phyloP scores from a whole-genome alignment of 73 alveolate species.

The Symbiodinium pilosum region DNA sequence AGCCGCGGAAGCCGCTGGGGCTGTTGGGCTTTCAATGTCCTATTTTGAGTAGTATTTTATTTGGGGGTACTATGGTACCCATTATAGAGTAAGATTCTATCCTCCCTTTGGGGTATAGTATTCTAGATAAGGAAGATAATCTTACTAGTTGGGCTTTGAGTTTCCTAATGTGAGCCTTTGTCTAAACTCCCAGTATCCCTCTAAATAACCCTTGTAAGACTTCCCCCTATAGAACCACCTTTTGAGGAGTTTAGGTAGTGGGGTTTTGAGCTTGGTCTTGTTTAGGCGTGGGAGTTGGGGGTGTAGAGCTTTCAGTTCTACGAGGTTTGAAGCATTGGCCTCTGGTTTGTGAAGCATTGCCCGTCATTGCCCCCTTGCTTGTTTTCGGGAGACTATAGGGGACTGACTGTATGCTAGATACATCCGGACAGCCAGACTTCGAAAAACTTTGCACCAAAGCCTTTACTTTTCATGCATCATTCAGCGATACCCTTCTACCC shows the following conservation, averaged over 20 bases:
- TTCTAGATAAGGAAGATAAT: not conserved
- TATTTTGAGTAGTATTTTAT: not conserved
- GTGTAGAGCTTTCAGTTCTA: not conserved
- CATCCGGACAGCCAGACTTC: too few relatives aligned
- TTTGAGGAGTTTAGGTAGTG: not conserved
- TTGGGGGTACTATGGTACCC: not conserved
- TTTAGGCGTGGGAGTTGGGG: not conserved
- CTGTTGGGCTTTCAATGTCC: not conserved
- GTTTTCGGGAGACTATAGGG: too few relatives aligned
- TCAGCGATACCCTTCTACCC: too few relatives aligned
- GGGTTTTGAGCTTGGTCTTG: not conserved
- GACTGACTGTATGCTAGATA: too few relatives aligned
- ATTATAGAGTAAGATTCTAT: not conserved
- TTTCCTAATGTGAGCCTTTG: not conserved
- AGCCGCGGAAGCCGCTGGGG: conserved; percentile 4
- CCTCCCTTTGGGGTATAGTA: not conserved
- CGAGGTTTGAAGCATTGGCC: too few relatives aligned
- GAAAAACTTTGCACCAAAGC: too few relatives aligned
- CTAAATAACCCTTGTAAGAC: too few relatives aligned
- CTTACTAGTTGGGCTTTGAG: not conserved
- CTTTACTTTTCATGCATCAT: too few relatives aligned
- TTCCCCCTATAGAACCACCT: too few relatives aligned
- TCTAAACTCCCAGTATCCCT: too few relatives aligned
- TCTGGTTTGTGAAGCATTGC: too few relatives aligned
- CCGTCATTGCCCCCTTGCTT: too few relatives aligned